These are phyloP conservation scores for Zea mays DNA, from an alignment of 176 grass and related monocot species.

Conservation along the genomic window Zm-B73-REFERENCE-NAM-5.0 NC_050104.1:134478501-134479000, in stretches of 20 bases:
- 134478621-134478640: slow-evolving; percentile 6
- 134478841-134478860: slow-evolving; percentile 90
- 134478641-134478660: not conserved
- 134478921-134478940: slow-evolving; percentile 76
- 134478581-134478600: not conserved
- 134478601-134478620: slow-evolving; percentile 5
- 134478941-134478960: slow-evolving; percentile 92
- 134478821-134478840: slow-evolving; percentile 78
- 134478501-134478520: not conserved
- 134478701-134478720: slow-evolving; percentile 14
- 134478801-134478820: slow-evolving; percentile 95
- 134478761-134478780: slow-evolving; percentile 56
- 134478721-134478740: not conserved
- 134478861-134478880: slow-evolving; percentile 81
- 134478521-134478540: not conserved
- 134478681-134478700: slow-evolving; percentile 13
- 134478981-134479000: slow-evolving; percentile 80
- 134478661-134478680: not conserved
- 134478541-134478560: not conserved
- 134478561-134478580: not conserved
- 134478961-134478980: slow-evolving; percentile 73
- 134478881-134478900: slow-evolving; percentile 88
- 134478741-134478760: slow-evolving; percentile 18
- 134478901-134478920: slow-evolving; percentile 82
- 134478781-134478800: slow-evolving; percentile 85